These are phyloP conservation scores for Fusarium armeniacum DNA, from an alignment of 2,329 filamentous ascomycete genomes.

Conservation along the genomic window DNA sequence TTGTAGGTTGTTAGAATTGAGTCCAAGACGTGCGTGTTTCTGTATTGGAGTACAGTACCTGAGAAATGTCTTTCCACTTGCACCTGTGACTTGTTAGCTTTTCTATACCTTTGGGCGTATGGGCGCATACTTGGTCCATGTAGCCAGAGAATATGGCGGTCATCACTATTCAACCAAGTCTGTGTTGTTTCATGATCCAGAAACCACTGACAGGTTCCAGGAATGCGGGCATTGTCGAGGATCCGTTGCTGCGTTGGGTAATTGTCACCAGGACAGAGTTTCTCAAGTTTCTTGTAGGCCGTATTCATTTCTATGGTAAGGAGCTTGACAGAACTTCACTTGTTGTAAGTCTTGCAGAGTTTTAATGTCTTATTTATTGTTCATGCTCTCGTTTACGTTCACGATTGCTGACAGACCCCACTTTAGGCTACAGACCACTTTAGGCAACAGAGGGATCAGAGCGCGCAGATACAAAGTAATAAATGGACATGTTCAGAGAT, in stretches of 20 bases:
- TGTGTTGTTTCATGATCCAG: background rate
- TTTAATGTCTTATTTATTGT: background rate
- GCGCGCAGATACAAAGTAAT: background rate
- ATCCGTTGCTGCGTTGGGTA: slow-evolving; percentile 1
- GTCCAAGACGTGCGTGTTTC: rapidly evolving
- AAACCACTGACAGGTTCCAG: background rate
- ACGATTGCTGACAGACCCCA: background rate
- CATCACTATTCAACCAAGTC: background rate
- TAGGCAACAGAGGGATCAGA: background rate
- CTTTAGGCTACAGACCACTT: background rate
- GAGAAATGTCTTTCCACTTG: slow-evolving; percentile 18
- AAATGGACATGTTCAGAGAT: too few relatives aligned
- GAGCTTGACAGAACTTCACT: rapidly evolving
- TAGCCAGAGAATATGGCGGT: background rate
- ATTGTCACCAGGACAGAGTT: slow-evolving; percentile 12
- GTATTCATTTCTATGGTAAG: background rate
- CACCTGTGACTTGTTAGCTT: background rate
- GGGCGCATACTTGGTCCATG: background rate
- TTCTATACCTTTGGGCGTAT: rapidly evolving
- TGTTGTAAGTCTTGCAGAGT: too few relatives aligned
- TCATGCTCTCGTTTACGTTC: background rate
- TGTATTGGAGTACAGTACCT: background rate
- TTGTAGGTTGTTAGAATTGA: background rate
- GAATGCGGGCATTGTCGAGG: background rate
- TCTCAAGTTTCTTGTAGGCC: rapidly evolving